Evolutionary conservation across 2,329 filamentous ascomycete genomes (phyloP).

Genomic region (Ceratocystis ficicola): DNA sequence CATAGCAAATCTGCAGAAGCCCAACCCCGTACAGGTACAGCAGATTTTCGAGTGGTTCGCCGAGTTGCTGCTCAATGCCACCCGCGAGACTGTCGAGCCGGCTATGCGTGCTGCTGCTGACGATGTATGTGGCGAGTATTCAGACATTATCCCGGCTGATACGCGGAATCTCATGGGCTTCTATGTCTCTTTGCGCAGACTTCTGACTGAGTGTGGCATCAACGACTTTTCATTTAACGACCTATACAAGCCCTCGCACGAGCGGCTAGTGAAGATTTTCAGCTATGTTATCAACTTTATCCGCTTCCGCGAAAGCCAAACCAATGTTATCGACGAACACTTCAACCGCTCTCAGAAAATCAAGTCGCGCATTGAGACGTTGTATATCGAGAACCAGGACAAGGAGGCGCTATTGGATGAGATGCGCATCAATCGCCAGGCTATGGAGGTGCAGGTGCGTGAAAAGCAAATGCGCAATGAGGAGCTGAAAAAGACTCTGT

Average conservation of each 20-base stretch:
- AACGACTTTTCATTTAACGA: conserved; percentile 90
- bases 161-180: conserved; percentile 94
- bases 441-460: conserved; percentile 67
- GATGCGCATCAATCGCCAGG: conserved; percentile 65
- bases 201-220: conserved; percentile 80
- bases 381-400: conserved; percentile 77
- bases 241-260: conserved; percentile 79
- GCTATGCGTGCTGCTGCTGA: conserved; percentile 88
- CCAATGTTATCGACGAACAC: conserved; percentile 77
- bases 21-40: conserved; percentile 87
- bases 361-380: conserved; percentile 73
- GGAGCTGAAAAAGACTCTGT: conserved; percentile 67
- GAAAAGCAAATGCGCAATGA: conserved; percentile 81
- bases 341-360: conserved; percentile 82
- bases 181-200: conserved; percentile 67
- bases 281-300: conserved; percentile 99
- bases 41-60: conserved; percentile 98
- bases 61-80: conserved; percentile 84
- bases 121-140: conserved; percentile 70
- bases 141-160: conserved; percentile 74
- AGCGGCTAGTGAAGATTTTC: conserved; percentile 85
- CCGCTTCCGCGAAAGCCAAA: conserved; percentile 88
- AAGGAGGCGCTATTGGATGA: conserved; percentile 69
- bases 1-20: conserved; percentile 78
- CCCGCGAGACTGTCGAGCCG: conserved; percentile 83